Percentiles rank a stretch among this genome's conserved stretches.
phyloP scores from a whole-genome alignment of 2,329 filamentous ascomycete species.

The Pestalotiopsis sp. region DNA sequence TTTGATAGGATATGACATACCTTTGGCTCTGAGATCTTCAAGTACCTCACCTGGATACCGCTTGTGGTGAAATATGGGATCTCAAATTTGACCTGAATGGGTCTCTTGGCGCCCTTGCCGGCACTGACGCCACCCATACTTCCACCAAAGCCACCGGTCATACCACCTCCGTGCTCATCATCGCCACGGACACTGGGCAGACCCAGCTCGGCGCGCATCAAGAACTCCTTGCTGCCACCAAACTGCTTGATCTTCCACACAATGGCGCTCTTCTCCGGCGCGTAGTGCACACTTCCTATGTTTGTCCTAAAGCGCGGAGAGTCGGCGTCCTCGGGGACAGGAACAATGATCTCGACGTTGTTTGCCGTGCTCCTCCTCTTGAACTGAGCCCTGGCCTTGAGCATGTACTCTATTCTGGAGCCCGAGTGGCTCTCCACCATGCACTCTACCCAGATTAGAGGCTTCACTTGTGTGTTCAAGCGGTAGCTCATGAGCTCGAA shows the following conservation, averaged over 20 bases:
- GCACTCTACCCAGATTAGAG: conserved; percentile 98
- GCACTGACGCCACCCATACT: conserved; percentile 92
- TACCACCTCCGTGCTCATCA: conserved; percentile 92
- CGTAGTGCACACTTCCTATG: conserved; percentile 96
- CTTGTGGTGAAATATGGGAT: conserved; percentile 99
- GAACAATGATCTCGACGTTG: conserved; percentile 97
- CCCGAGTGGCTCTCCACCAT: conserved; percentile 95
- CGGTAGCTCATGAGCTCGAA: conserved; percentile 99
- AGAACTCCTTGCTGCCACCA: conserved; percentile 95
- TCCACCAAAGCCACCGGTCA: conserved; percentile 96
- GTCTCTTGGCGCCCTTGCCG: conserved; percentile 86
- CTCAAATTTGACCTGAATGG: conserved; percentile 99
- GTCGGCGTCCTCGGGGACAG: conserved; percentile 96
- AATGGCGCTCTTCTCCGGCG: conserved; percentile 94
- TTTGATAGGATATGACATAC: conserved; percentile 51
- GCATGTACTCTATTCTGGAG: conserved; percentile 96
- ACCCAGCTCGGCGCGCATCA: conserved; percentile 96
- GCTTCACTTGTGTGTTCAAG: conserved; percentile 97
- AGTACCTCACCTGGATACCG: conserved; percentile 95
- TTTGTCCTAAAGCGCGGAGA: conserved; percentile 96
- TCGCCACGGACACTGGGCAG: conserved; percentile 93
- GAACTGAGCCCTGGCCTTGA: conserved; percentile 97
- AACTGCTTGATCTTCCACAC: conserved; percentile 99
- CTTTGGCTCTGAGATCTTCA: conserved; percentile 99
- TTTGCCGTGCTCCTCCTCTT: conserved; percentile 97